Evolutionary conservation across 148 eudicot species (phyloP).

Genomic region (Vaccinium darrowii): DNA sequence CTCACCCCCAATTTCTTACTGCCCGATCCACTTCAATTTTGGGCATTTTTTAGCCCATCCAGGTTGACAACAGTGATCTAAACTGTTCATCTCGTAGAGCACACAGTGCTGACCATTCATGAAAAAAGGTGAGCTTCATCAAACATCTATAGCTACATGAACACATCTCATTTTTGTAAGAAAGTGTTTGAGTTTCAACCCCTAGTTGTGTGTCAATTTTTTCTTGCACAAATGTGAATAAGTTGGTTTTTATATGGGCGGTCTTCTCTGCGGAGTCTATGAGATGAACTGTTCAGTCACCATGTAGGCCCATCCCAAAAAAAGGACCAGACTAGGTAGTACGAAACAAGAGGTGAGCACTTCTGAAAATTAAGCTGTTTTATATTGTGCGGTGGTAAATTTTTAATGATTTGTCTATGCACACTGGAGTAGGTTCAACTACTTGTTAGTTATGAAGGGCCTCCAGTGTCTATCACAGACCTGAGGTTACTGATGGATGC

Average conservation of each 20-base stretch:
- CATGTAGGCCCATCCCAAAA: neutral
- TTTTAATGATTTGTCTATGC: conserved; percentile 8
- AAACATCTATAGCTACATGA: neutral
- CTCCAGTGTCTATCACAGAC: conserved; percentile 86
- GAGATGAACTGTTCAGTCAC: neutral
- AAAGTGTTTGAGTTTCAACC: neutral
- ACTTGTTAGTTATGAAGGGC: conserved; percentile 88
- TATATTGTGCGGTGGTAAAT: conserved; percentile 4
- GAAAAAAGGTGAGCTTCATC: neutral
- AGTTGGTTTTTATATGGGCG: neutral
- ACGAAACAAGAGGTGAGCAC: neutral
- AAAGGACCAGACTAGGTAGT: neutral
- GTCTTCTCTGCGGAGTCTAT: neutral
- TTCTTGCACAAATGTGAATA: neutral
- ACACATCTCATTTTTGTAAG: neutral
- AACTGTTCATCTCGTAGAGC: neutral
- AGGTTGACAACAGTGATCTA: neutral
- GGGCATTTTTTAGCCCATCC: neutral
- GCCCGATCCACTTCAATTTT: neutral
- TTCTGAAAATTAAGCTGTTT: neutral
- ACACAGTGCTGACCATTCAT: neutral
- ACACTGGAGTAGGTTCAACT: conserved; percentile 69
- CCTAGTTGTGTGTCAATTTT: neutral
- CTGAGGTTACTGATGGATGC: conserved; percentile 92
- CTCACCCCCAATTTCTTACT: neutral